These are phyloP conservation scores for Astrephomene gubernaculifera DNA, from an alignment of 139 green algal genomes.

Conservation along the genomic window DNA sequence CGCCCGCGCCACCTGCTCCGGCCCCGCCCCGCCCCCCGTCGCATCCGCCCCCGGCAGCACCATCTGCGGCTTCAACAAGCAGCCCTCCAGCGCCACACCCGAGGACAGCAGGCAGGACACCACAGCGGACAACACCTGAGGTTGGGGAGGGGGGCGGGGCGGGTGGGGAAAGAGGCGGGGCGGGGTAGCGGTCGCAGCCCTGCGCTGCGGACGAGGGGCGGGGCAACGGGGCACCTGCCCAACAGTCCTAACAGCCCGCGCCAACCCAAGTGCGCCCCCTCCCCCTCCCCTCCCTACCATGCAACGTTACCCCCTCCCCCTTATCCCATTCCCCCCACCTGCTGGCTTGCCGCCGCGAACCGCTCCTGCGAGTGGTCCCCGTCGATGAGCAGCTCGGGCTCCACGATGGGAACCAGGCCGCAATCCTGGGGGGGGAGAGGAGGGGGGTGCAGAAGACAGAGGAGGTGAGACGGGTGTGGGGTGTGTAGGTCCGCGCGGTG, in stretches of 20 bases:
- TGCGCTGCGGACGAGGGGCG: too few relatives aligned
- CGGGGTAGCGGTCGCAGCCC: too few relatives aligned
- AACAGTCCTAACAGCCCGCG: too few relatives aligned
- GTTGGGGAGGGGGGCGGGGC: too few relatives aligned
- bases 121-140: too few relatives aligned
- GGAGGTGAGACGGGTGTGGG: too few relatives aligned
- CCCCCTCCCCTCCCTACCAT: too few relatives aligned
- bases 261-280: too few relatives aligned
- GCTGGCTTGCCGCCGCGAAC: slow-evolving; percentile 55
- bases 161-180: too few relatives aligned
- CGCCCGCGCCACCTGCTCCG: slow-evolving; percentile 73
- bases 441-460: neutral
- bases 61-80: slow-evolving; percentile 96
- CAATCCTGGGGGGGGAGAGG: slow-evolving; percentile 51
- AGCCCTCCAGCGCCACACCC: slow-evolving; percentile 79
- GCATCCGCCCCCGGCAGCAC: slow-evolving; percentile 70
- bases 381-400: slow-evolving; percentile 97
- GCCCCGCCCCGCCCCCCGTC: slow-evolving; percentile 24
- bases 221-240: too few relatives aligned
- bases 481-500: too few relatives aligned
- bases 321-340: slow-evolving; percentile 62
- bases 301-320: too few relatives aligned
- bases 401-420: slow-evolving; percentile 95
- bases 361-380: slow-evolving; percentile 77
- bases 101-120: slow-evolving; percentile 70